Evolutionary conservation across 1,139 yeast species (phyloP).

Genomic region (Nakaseomyces bracarensis): DNA sequence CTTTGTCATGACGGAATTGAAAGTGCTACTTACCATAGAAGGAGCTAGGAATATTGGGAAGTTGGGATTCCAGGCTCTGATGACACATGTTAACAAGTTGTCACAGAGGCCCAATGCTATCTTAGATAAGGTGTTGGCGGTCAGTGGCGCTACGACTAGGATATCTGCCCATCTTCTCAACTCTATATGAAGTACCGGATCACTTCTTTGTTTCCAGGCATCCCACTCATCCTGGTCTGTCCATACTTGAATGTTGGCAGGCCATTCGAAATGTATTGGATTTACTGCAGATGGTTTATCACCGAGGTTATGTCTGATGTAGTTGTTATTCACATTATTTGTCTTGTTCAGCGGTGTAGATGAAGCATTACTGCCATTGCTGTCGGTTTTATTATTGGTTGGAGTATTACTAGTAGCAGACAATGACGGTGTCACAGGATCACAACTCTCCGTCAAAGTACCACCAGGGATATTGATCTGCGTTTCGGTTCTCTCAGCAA

Average conservation of each 20-base stretch:
- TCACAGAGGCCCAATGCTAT: slow-evolving; percentile 88
- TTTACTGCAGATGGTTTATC: slow-evolving; percentile 1
- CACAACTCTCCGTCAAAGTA: not conserved
- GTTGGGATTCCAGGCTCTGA: slow-evolving; percentile 88
- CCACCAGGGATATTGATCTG: slow-evolving; percentile 4
- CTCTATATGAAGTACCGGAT: slow-evolving; percentile 89
- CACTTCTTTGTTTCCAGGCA: slow-evolving; percentile 76
- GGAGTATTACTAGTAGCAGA: not conserved
- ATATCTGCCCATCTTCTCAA: slow-evolving; percentile 94
- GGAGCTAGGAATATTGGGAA: slow-evolving; percentile 87
- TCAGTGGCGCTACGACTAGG: slow-evolving; percentile 80
- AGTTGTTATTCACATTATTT: not conserved
- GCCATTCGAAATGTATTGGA: slow-evolving; percentile 20
- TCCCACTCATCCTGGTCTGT: slow-evolving; percentile 88
- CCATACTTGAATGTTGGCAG: slow-evolving; percentile 68
- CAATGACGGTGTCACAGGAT: not conserved
- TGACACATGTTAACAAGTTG: slow-evolving; percentile 72
- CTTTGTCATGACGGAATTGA: slow-evolving; percentile 86
- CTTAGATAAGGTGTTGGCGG: slow-evolving; percentile 90
- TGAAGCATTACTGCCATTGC: not conserved
- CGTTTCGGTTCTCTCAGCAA: not conserved
- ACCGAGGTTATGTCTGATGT: slow-evolving; percentile 1
- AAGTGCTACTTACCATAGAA: slow-evolving; percentile 96
- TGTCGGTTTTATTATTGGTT: not conserved
- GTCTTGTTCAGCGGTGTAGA: not conserved